These are phyloP conservation scores for Xylariales sp. DNA, from an alignment of 2,329 filamentous ascomycete species.

Conservation along the genomic window DNA sequence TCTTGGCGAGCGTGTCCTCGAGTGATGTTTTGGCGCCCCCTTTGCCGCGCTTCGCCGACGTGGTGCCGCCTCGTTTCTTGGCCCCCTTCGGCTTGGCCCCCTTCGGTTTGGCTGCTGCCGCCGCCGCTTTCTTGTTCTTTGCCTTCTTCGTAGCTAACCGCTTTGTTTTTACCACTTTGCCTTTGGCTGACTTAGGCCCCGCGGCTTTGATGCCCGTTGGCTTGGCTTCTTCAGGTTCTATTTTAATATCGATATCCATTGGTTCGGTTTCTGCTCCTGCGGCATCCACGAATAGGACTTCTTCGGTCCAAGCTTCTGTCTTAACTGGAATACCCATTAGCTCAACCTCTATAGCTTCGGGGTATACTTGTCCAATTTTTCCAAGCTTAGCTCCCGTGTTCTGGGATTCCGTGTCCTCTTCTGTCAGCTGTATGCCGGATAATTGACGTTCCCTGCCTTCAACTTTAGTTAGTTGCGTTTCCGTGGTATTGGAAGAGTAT, in stretches of 20 bases:
- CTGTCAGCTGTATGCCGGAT: background rate
- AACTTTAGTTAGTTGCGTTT: background rate
- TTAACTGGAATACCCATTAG: background rate
- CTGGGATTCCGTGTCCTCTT: too few species aligned
- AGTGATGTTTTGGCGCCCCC: constrained; percentile 1
- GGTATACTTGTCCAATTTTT: background rate
- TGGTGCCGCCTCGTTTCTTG: background rate
- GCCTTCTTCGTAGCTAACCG: background rate
- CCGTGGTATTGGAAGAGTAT: background rate
- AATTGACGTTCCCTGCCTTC: background rate
- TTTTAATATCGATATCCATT: background rate
- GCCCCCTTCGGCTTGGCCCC: background rate
- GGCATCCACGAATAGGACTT: background rate
- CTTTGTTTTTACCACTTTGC: background rate
- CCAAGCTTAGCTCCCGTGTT: background rate
- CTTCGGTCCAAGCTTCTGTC: background rate
- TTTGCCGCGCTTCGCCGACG: background rate
- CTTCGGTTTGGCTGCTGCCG: background rate
- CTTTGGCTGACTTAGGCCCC: background rate
- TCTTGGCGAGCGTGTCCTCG: constrained; percentile 20
- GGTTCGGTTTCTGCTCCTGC: background rate
- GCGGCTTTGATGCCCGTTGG: background rate
- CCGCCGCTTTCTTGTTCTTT: background rate
- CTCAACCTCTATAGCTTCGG: background rate
- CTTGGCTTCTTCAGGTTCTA: background rate